phyloP scores from a whole-genome alignment of 2,329 filamentous ascomycete genomes.

The Botrytis elliptica region DNA sequence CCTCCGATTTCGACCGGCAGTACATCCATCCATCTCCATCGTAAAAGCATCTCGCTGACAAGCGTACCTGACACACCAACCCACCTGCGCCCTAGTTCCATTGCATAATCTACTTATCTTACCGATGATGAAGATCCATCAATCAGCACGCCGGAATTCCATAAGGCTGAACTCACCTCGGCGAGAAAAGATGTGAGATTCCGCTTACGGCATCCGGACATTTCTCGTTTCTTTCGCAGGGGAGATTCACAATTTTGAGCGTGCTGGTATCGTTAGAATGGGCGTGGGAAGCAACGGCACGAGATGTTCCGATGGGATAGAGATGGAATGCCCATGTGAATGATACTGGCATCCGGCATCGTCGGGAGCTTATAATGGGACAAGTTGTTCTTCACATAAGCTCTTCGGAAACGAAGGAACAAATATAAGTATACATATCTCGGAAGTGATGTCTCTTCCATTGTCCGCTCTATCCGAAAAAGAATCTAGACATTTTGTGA shows the following conservation, averaged over 20 bases:
- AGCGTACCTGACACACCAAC: constrained; percentile 12
- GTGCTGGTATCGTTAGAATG: background rate
- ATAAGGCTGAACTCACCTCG: constrained; percentile 10
- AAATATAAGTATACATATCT: background rate
- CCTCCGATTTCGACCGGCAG: background rate
- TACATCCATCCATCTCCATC: background rate
- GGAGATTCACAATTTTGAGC: background rate
- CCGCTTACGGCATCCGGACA: background rate
- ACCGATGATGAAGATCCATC: background rate
- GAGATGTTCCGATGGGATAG: background rate
- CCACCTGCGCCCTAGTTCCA: background rate
- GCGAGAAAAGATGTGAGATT: background rate
- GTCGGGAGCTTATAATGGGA: background rate
- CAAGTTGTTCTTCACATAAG: background rate
- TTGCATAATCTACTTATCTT: constrained; percentile 16
- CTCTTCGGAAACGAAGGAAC: background rate
- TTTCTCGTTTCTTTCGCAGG: background rate
- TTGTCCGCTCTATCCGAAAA: background rate
- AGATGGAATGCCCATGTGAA: background rate
- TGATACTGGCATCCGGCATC: background rate
- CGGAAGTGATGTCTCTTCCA: background rate
- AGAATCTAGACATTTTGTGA: background rate
- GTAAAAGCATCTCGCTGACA: constrained; percentile 7
- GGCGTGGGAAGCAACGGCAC: background rate
- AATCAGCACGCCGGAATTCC: background rate